These are phyloP conservation scores for Dionaea muscipula DNA, from an alignment of 179 eudicot genomes.

Conservation along the genomic window DNA sequence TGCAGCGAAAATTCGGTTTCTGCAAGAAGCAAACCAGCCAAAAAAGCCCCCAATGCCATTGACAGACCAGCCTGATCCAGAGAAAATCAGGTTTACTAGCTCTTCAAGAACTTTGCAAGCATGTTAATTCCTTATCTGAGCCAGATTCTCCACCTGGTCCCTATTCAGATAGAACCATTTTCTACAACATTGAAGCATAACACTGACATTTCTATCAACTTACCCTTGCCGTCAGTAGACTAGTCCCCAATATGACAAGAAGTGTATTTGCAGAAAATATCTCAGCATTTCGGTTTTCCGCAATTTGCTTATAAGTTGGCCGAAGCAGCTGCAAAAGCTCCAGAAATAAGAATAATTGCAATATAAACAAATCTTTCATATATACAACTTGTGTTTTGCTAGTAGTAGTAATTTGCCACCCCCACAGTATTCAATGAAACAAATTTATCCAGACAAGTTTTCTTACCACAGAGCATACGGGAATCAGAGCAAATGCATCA, in stretches of 20 bases:
- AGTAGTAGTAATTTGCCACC: no score
- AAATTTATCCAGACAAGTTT: neutral
- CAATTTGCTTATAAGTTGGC: conserved; percentile 91
- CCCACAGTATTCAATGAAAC: no score
- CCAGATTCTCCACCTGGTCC: neutral
- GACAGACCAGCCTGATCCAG: conserved; percentile 89
- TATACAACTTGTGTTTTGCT: no score
- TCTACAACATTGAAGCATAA: neutral
- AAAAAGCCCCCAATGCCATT: conserved; percentile 97
- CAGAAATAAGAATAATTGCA: conserved; percentile 9
- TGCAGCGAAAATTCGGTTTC: conserved; percentile 96
- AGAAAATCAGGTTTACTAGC: conserved; percentile 5
- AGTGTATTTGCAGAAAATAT: conserved; percentile 95
- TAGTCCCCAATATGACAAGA: conserved; percentile 88
- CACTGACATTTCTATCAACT: neutral
- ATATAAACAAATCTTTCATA: neutral
- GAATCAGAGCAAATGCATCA: no score
- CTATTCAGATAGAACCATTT: neutral
- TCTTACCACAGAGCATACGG: no score
- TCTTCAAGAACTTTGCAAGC: neutral
- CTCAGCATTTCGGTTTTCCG: conserved; percentile 95
- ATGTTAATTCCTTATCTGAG: no score
- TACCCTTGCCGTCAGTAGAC: conserved; percentile 96
- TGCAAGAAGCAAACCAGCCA: conserved; percentile 98
- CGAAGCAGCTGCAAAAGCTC: conserved; percentile 70